Evolutionary conservation across 805 yeast species (phyloP).

Genomic region (Millerozyma acaciae): DNA sequence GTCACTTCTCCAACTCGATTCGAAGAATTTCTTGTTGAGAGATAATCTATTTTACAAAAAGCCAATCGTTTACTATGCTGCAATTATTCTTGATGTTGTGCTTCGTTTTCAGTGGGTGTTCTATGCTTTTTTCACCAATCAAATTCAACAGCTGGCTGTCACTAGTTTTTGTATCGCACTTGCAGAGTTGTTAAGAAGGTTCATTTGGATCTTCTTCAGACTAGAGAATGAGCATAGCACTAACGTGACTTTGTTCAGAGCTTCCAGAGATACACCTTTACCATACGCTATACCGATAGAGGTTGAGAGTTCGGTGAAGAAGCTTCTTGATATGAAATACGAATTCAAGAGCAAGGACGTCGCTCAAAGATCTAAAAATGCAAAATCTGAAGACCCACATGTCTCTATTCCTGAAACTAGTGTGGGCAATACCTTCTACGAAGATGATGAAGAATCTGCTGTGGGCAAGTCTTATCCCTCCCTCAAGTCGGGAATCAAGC

Average conservation of each 20-base stretch:
- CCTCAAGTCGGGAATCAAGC: background rate
- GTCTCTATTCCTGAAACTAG: background rate
- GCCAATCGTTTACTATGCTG: slow-evolving; percentile 55
- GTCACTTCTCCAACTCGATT: slow-evolving; percentile 72
- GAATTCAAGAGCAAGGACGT: slow-evolving; percentile 2
- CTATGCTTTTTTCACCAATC: slow-evolving; percentile 71
- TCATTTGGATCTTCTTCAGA: slow-evolving; percentile 87
- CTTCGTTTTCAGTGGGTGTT: slow-evolving; percentile 90
- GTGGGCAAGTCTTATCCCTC: no score
- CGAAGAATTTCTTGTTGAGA: slow-evolving; percentile 57
- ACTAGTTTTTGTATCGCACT: slow-evolving; percentile 80
- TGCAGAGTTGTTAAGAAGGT: slow-evolving; percentile 78
- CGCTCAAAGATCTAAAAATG: background rate
- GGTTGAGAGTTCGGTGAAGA: slow-evolving; percentile 35
- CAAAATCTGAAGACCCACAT: background rate
- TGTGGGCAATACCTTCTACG: background rate
- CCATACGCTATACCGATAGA: slow-evolving; percentile 57
- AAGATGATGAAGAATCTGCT: slow-evolving; percentile 8
- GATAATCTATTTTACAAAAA: slow-evolving; percentile 63
- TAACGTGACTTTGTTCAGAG: slow-evolving; percentile 79
- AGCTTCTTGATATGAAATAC: slow-evolving; percentile 33
- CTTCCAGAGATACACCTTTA: slow-evolving; percentile 79
- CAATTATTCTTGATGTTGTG: slow-evolving; percentile 68
- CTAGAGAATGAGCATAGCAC: slow-evolving; percentile 96
- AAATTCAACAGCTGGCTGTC: slow-evolving; percentile 82